Base-by-base conservation (phyloP, 139 green algal species). In the Chlorella sp. region DNA sequence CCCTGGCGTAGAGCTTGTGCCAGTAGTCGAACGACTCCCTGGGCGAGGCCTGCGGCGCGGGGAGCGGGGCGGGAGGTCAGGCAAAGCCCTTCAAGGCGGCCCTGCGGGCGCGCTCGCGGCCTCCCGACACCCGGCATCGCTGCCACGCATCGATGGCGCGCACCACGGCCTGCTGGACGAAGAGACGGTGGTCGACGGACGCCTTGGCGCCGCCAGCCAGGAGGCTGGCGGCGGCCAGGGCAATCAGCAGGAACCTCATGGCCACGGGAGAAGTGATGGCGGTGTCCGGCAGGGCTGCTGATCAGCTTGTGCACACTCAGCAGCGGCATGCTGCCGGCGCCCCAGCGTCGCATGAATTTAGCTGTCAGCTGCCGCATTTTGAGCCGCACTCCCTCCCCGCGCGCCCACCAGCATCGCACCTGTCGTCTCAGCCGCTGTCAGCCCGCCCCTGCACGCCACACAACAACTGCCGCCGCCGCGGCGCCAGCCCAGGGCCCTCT, bases 1-100 rank as follows among this genome's bases (percentile, higher is more conserved):
- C 76, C 32, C 78, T 76, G 7, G 56, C 40, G n/a, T 74, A 38
- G 3, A 16, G 13, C 9, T 46, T 48, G 17, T 46, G 41, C 87
- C 85, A 89, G 70, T 76, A 80, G n/a, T 89, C 85, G 38, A 86
- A 89, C 14, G 51, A 65, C 69, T 87, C 85, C 24, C 80, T 73
- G 7, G 85, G 85, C 2, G 77, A 72, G 9, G 36, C 54, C 85
- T 89, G 85, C 69, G 67, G 64, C n/a, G 26, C 1, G 36, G 28
- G 3, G 48, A 36, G 38, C 34, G 13, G 40, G 40, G 28, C 28
- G 30, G 19, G 34, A 13, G 38, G 11, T 80, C 6, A 41, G 22
- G 51, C 51, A 60, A 60, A 60, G 51, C 51, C 51, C 56, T 62
- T 22, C 26, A 51, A 30, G 73, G 46, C 51, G 51, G 51, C 51